Evolutionary conservation across 1,284 basidiomycete genomes (phyloP).

Genomic region (Athelia psychrophila): DNA sequence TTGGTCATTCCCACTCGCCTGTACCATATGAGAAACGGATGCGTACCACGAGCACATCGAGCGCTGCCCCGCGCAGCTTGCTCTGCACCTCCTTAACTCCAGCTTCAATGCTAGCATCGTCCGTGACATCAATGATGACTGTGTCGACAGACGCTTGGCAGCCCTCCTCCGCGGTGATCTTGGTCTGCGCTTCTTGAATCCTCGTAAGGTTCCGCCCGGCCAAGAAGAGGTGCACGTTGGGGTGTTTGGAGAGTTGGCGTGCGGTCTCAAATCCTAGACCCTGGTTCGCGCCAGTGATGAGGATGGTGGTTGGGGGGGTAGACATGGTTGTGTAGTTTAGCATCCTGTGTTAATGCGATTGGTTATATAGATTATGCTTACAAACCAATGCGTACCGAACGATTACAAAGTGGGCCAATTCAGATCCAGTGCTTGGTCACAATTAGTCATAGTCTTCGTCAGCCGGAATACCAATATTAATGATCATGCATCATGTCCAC

Average conservation of each 20-base stretch:
- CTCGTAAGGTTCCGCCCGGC: neutral
- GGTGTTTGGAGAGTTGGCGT: neutral
- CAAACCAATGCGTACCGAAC: too few species aligned
- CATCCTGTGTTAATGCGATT: too few species aligned
- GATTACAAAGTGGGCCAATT: too few species aligned
- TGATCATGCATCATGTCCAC: too few species aligned
- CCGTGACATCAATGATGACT: neutral
- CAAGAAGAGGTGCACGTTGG: neutral
- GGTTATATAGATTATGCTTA: too few species aligned
- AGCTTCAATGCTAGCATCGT: neutral
- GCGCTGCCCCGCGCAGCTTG: neutral
- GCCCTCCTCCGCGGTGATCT: neutral
- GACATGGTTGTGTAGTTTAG: neutral
- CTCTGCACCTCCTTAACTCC: neutral
- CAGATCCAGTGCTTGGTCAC: too few species aligned
- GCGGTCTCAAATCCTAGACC: neutral
- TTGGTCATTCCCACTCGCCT: too few species aligned
- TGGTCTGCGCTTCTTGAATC: neutral
- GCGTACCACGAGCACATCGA: neutral
- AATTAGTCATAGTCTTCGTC: too few species aligned
- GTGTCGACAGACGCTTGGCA: neutral
- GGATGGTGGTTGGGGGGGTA: neutral
- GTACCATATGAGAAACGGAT: neutral
- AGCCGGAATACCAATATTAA: too few species aligned
- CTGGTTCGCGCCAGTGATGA: slow-evolving; percentile 1